Percentiles rank a stretch among this genome's conserved stretches.
These are phyloP conservation scores for Epichloe sp. DNA, from an alignment of 2,329 filamentous ascomycete species.

Conservation along the genomic window DNA sequence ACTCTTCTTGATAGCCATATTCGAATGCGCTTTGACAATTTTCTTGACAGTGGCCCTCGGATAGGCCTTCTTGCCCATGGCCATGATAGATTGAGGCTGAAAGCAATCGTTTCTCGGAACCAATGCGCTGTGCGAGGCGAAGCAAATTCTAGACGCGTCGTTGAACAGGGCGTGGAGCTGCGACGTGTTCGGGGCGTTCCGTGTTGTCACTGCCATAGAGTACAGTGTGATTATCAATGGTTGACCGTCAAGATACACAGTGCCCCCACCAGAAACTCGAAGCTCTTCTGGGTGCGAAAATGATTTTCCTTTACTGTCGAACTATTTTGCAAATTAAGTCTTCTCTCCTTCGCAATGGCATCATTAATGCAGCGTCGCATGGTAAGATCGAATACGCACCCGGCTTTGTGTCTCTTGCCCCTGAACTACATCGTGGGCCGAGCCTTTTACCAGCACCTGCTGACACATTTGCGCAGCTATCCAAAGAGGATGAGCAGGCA, in stretches of 20 bases:
- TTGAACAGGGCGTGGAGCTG: not conserved
- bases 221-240: not conserved
- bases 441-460: not conserved
- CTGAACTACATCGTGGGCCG: too few relatives aligned
- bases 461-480: constrained; percentile 47
- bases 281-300: not conserved
- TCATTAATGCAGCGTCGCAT: constrained; percentile 46
- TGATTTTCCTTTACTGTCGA: not conserved
- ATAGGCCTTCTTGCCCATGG: constrained; percentile 57
- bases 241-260: not conserved
- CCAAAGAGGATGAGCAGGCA: constrained; percentile 74
- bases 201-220: not conserved
- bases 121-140: not conserved
- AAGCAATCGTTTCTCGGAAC: not conserved
- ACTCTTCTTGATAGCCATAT: constrained; percentile 69
- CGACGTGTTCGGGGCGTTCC: too few relatives aligned
- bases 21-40: constrained; percentile 79
- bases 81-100: constrained; percentile 13
- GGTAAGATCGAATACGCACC: constrained; percentile 25
- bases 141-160: not conserved
- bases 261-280: not conserved
- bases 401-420: not conserved
- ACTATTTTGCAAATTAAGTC: not conserved
- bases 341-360: constrained; percentile 17
- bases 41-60: constrained; percentile 76